phyloP scores from a whole-genome alignment of 2,329 filamentous ascomycete genomes.

The Colletotrichum orbiculare region DNA sequence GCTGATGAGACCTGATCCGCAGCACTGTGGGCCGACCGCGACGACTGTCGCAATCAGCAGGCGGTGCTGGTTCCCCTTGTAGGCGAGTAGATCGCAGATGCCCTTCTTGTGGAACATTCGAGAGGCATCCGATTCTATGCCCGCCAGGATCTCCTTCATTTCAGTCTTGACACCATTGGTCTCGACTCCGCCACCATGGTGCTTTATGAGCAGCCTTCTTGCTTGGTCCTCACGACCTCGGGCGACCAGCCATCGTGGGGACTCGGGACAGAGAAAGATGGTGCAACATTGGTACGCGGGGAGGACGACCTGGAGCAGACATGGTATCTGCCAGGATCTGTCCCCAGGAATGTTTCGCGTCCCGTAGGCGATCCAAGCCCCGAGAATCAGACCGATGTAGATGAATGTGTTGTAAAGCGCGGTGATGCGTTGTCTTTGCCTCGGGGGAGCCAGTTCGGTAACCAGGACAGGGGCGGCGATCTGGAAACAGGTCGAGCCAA shows the following conservation, averaged over 20 bases:
- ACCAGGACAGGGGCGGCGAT: too few species aligned
- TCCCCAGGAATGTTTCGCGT: slow-evolving; percentile 1
- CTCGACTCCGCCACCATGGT: slow-evolving; percentile 34
- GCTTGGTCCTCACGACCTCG: slow-evolving; percentile 18
- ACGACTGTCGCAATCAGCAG: slow-evolving; percentile 14
- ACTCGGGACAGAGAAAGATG: slow-evolving; percentile 11
- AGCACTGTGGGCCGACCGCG: slow-evolving; percentile 30
- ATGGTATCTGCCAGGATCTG: slow-evolving; percentile 10
- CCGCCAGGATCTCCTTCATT: slow-evolving; percentile 34
- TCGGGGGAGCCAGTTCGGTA: too few species aligned
- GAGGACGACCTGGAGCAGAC: slow-evolving; percentile 7
- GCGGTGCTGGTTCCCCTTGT: slow-evolving; percentile 30
- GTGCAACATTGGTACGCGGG: slow-evolving; percentile 4
- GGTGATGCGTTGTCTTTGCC: too few species aligned
- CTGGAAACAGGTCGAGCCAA: too few species aligned
- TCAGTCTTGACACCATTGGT: slow-evolving; percentile 22
- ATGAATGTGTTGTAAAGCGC: slow-evolving; percentile 14
- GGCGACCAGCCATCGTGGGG: slow-evolving; percentile 27
- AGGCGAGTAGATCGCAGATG: slow-evolving; percentile 8
- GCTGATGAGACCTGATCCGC: slow-evolving; percentile 22
- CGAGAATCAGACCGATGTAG: slow-evolving; percentile 33
- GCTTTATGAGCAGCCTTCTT: slow-evolving; percentile 29
- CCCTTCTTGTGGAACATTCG: slow-evolving; percentile 33
- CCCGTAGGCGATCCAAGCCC: slow-evolving; percentile 8
- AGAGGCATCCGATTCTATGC: slow-evolving; percentile 30